These are phyloP conservation scores for Venturia effusa DNA, from an alignment of 2,329 filamentous ascomycete genomes.

Conservation along the genomic window DNA sequence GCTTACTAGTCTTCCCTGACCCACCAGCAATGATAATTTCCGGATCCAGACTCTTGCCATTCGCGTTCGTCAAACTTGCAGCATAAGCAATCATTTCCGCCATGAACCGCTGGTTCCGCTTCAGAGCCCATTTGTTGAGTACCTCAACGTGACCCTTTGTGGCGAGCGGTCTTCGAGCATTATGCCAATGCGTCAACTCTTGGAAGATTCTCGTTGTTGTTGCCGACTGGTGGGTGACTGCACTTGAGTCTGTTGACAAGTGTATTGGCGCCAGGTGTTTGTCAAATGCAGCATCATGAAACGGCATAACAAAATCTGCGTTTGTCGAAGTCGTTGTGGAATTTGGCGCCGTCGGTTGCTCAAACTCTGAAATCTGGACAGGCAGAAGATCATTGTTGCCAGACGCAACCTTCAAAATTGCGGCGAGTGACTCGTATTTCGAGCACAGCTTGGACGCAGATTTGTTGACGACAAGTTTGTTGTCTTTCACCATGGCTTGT, in stretches of 20 bases:
- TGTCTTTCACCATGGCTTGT: not conserved
- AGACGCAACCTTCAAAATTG: not conserved
- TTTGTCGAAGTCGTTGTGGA: not conserved
- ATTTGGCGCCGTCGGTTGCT: not conserved
- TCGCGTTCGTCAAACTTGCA: conserved; percentile 55
- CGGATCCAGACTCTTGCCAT: conserved; percentile 51
- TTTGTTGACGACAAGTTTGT: conserved; percentile 11
- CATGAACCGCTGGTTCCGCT: conserved; percentile 53
- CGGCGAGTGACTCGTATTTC: not conserved
- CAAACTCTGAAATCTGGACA: not conserved
- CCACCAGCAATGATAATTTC: conserved; percentile 46
- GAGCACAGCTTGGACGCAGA: not conserved
- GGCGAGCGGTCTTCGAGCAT: conserved; percentile 42
- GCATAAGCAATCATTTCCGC: conserved; percentile 58
- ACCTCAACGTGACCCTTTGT: conserved; percentile 23
- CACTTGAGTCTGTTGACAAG: conserved; percentile 23
- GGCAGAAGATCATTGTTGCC: not conserved
- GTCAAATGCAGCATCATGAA: conserved; percentile 37
- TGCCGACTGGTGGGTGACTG: conserved; percentile 20
- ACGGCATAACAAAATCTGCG: conserved; percentile 29
- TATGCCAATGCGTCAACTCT: conserved; percentile 52
- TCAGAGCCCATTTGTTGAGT: conserved; percentile 8
- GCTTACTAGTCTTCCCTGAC: conserved; percentile 21
- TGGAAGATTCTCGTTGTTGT: conserved; percentile 32
- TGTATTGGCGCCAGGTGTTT: conserved; percentile 35